Base-by-base conservation (phyloP, 306 rosid species). In the Fragaria iinumae region DNA sequence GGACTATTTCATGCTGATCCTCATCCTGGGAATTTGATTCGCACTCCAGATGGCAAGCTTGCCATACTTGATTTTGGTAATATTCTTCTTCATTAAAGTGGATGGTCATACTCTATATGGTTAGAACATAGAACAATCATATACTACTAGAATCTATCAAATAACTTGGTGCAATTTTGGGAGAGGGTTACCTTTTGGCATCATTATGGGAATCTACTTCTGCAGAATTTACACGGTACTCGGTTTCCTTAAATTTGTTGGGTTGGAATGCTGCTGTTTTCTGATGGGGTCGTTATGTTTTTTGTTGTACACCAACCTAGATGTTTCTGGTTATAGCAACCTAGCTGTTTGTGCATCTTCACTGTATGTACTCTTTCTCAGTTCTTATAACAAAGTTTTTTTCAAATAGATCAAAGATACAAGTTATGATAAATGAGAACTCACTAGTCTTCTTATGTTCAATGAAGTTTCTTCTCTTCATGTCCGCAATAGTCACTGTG, bases 1-100 rank as follows among this genome's bases (percentile, higher is more conserved):
- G 98, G 98, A 21, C 84, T 95, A 76, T 95, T 95, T 81, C 98
- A 95, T 81, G 98, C 98, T 69, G 98, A 95, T 79, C 98, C 98
- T 60, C 98, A 95, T 88, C 98, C 98, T 4, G 98, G 98, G 78
- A 95, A 95, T 88, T 69, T 95, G 89, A 95, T 95, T 80, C 98
- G 98, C 73, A 95, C 98, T 84, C 98, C 96, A 45, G 98, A 90
- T 72, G 98, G 98, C 82, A 95, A 92, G 84, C 97, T 95, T 45
- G 95, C 96, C 64, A 90, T 95, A 75, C 98, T 95, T 87, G 98
- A 95, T 88, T 95, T 95, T 68, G 98, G 98, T 93, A 93, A 88
- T 60, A 62, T 23, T 76, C 69, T 52, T 52, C 79, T 74, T 81
- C 49, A 8, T 68, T 69, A 11, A 29, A 79, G 79, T 79, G 75